These are phyloP conservation scores for Leishmania gerbilli DNA, from an alignment of 208 protist genomes.

Conservation along the genomic window DNA sequence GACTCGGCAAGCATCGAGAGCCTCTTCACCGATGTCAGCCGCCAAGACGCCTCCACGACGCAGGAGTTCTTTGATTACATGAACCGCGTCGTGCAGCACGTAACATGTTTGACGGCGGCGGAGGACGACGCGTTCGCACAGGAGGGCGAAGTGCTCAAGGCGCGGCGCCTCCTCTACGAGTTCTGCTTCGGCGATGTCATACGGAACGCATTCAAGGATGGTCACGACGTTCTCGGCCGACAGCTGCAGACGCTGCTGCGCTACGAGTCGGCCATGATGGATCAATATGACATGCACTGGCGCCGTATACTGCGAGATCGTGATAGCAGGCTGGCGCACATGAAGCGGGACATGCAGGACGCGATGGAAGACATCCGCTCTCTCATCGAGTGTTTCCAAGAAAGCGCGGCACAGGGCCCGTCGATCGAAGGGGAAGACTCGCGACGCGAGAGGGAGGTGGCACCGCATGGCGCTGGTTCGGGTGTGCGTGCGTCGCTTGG, in stretches of 20 bases:
- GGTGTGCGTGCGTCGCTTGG: conserved; percentile 3
- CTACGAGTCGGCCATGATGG: conserved; percentile 48
- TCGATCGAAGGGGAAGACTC: not conserved
- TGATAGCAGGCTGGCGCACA: conserved; percentile 46
- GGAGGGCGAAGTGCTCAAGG: conserved; percentile 82
- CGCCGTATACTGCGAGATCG: conserved; percentile 52
- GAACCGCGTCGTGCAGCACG: conserved; percentile 64
- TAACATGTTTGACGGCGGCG: conserved; percentile 53
- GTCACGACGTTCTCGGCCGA: conserved; percentile 38
- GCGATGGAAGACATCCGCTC: conserved; percentile 73
- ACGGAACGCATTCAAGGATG: conserved; percentile 30
- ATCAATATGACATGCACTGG: conserved; percentile 75
- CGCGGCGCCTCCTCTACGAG: conserved; percentile 66
- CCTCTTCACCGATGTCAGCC: conserved; percentile 46
- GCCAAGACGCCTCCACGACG: conserved; percentile 24
- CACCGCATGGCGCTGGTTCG: not conserved
- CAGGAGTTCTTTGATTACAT: conserved; percentile 73
- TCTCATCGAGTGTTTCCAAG: conserved; percentile 47
- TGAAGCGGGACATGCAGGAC: conserved; percentile 65
- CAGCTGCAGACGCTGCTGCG: conserved; percentile 45
- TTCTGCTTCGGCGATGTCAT: conserved; percentile 71
- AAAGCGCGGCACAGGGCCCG: not conserved
- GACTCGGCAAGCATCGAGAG: conserved; percentile 43
- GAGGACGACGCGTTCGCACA: conserved; percentile 50
- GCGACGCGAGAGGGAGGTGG: conserved; percentile 7